phyloP scores from a whole-genome alignment of 116 monocot species.

The Cymodocea nodosa region DNA sequence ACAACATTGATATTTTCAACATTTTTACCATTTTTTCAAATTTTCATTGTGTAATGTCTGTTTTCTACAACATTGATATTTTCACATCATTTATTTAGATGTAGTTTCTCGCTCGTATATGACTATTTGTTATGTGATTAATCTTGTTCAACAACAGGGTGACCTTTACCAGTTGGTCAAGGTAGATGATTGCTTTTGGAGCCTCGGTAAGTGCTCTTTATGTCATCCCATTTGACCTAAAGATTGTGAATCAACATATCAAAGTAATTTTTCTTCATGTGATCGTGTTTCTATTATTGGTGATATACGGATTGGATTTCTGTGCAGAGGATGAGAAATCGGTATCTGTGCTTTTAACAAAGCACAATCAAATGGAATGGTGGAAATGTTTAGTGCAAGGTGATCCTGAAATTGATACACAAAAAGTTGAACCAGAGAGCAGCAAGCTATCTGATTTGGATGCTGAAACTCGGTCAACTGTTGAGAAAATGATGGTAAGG shows the following conservation, averaged over 20 bases:
- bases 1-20: no score
- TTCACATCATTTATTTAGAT: no score
- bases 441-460: slow-evolving; percentile 95
- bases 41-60: no score
- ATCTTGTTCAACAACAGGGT: slow-evolving; percentile 28
- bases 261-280: not conserved
- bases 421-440: slow-evolving; percentile 90
- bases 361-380: slow-evolving; percentile 99
- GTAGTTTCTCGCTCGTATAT: no score
- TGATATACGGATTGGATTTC: not conserved
- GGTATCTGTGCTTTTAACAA: slow-evolving; percentile 75
- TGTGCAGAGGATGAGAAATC: slow-evolving; percentile 71
- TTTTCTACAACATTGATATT: no score
- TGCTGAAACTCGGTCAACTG: slow-evolving; percentile 89
- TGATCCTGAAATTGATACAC: slow-evolving; percentile 82
- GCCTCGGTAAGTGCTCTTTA: slow-evolving; percentile 44
- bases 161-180: slow-evolving; percentile 59
- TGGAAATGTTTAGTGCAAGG: slow-evolving; percentile 81
- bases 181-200: slow-evolving; percentile 95
- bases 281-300: not conserved
- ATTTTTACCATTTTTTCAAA: no score
- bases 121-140: no score
- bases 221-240: not conserved
- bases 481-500: slow-evolving; percentile 98
- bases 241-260: no score